A percentile compares a stretch with the other conserved stretches of the same genome.
Conservation (phyloP, 129 eudicot species). For the Pulicaria dysenterica region DNA sequence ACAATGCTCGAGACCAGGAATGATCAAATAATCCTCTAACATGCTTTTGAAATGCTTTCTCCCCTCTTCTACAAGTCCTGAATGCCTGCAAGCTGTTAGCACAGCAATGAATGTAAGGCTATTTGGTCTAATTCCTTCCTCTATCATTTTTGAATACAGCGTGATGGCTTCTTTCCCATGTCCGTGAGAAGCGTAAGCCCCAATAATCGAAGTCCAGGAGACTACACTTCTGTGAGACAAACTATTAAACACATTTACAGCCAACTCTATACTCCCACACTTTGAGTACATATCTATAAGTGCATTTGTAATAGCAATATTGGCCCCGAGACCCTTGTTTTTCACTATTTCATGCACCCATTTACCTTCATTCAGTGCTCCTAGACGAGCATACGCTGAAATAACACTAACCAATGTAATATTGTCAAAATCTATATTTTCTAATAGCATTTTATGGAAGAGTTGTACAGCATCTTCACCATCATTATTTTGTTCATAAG, state of each 20-base stretch:
- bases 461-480: constrained; percentile 38
- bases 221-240: constrained; percentile 41
- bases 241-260: constrained; percentile 35
- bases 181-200: constrained; percentile 54
- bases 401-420: constrained; percentile 54
- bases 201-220: constrained; percentile 46
- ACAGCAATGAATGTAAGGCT: constrained; percentile 45
- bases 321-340: constrained; percentile 36
- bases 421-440: constrained; percentile 30
- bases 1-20: constrained; percentile 48
- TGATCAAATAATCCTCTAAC: constrained; percentile 37
- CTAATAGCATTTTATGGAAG: constrained; percentile 38
- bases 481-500: constrained; percentile 51
- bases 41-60: constrained; percentile 45
- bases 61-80: constrained; percentile 52
- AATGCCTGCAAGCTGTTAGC: constrained; percentile 55
- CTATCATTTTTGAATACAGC: constrained; percentile 46
- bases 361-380: constrained; percentile 40
- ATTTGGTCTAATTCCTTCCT: constrained; percentile 46
- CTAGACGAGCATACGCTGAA: constrained; percentile 46
- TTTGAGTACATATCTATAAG: constrained; percentile 51
- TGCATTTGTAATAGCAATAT: constrained; percentile 43
- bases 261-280: constrained; percentile 46
- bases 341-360: constrained; percentile 45
- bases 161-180: constrained; percentile 35